Percentiles rank a stretch among this genome's conserved stretches.
phyloP scores from a whole-genome alignment of 257 asterid species.

The Lavandula angustifolia region DNA sequence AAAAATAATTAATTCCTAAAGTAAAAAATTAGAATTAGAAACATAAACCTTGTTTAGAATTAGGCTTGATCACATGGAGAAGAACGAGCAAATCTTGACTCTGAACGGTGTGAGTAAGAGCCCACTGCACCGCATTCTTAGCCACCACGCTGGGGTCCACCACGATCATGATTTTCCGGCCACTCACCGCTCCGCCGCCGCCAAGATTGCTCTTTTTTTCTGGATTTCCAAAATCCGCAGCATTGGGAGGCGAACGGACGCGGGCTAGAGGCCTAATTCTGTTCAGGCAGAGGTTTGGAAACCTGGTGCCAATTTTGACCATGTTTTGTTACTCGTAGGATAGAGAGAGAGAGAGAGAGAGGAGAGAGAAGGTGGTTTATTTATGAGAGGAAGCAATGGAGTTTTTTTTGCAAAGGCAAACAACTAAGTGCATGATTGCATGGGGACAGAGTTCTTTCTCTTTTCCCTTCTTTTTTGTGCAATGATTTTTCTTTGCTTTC shows the following conservation, averaged over 20 bases:
- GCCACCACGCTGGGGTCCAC: conserved; percentile 67
- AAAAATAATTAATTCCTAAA: background rate
- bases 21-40: too few relatives aligned
- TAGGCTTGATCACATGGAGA: conserved; percentile 53
- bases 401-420: conserved; percentile 26
- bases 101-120: conserved; percentile 71
- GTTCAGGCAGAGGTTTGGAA: conserved; percentile 72
- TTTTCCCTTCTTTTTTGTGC: conserved; percentile 40
- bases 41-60: conserved; percentile 54
- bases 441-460: conserved; percentile 42
- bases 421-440: conserved; percentile 39
- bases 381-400: conserved; percentile 12
- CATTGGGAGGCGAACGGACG: conserved; percentile 54
- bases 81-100: conserved; percentile 62
- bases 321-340: conserved; percentile 13
- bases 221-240: conserved; percentile 9
- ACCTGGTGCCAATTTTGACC: conserved; percentile 46
- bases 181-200: conserved; percentile 33
- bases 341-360: conserved; percentile 18
- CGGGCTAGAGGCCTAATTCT: conserved; percentile 72
- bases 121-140: conserved; percentile 73
- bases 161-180: conserved; percentile 75
- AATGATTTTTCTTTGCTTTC: conserved; percentile 39
- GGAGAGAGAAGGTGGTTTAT: conserved; percentile 27
- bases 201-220: conserved; percentile 24